These are phyloP conservation scores for Pulveroboletus sp. DNA, from an alignment of 768 basidiomycete species.

Conservation along the genomic window DNA sequence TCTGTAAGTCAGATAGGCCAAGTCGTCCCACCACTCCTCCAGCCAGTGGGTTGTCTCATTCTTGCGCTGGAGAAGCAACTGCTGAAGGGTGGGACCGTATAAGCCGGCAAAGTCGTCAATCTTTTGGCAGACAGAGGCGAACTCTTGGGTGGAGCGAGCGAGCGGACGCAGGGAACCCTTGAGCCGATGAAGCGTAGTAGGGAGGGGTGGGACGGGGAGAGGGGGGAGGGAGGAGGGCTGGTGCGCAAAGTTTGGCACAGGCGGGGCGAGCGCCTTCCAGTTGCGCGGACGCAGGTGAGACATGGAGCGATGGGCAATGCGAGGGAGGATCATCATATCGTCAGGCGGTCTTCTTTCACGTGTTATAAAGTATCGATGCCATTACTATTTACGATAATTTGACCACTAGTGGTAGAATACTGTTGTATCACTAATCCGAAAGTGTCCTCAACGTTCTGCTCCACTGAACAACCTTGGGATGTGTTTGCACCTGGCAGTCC, in stretches of 20 bases:
- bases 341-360: too few relatives aligned
- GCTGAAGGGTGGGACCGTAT: constrained; percentile 54
- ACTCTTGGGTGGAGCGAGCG: constrained; percentile 62
- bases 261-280: constrained; percentile 76
- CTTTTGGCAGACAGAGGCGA: constrained; percentile 48
- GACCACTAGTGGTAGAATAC: not conserved
- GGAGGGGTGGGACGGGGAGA: constrained; percentile 74
- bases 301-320: constrained; percentile 14
- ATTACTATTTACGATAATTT: too few relatives aligned
- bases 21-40: constrained; percentile 93
- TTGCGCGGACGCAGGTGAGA: constrained; percentile 40
- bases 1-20: constrained; percentile 78
- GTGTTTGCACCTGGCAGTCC: constrained; percentile 56
- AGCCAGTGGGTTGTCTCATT: constrained; percentile 74
- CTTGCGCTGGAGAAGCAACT: constrained; percentile 54
- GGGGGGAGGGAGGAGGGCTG: constrained; percentile 57
- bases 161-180: constrained; percentile 73
- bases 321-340: too few relatives aligned
- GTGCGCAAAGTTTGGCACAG: constrained; percentile 60
- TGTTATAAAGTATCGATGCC: too few relatives aligned
- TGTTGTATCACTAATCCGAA: constrained; percentile 1
- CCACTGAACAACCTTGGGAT: constrained; percentile 72
- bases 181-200: constrained; percentile 63
- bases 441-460: constrained; percentile 64
- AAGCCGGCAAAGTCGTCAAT: constrained; percentile 62